These are phyloP conservation scores for Sporisorium graminicola DNA, from an alignment of 1,284 basidiomycete genomes.

Conservation along the genomic window DNA sequence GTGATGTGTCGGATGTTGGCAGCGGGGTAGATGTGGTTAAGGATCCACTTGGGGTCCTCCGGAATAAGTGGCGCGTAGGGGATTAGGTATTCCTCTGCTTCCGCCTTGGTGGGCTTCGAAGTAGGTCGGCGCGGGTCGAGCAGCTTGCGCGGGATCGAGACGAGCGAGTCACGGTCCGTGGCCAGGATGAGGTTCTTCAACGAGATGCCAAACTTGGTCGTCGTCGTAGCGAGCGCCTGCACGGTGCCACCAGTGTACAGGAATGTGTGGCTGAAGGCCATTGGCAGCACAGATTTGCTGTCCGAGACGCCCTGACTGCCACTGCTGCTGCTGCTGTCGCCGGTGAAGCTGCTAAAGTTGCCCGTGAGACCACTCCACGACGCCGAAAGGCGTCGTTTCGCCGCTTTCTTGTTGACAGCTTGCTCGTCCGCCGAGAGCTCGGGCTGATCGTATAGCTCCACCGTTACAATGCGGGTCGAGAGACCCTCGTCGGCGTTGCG, in stretches of 20 bases:
- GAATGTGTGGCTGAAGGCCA: slow-evolving; percentile 78
- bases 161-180: slow-evolving; percentile 80
- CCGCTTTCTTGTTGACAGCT: slow-evolving; percentile 5
- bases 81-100: slow-evolving; percentile 86
- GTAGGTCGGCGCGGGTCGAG: slow-evolving; percentile 85
- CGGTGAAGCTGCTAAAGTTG: slow-evolving; percentile 47
- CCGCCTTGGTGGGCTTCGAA: slow-evolving; percentile 80
- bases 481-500: slow-evolving; percentile 74
- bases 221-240: slow-evolving; percentile 79
- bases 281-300: slow-evolving; percentile 6
- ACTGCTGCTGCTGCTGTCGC: slow-evolving; percentile 20
- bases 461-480: slow-evolving; percentile 72
- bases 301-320: not conserved
- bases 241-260: slow-evolving; percentile 76
- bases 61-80: slow-evolving; percentile 85
- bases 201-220: slow-evolving; percentile 83
- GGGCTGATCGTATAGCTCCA: slow-evolving; percentile 83
- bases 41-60: slow-evolving; percentile 79
- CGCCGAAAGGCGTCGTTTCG: slow-evolving; percentile 9
- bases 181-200: slow-evolving; percentile 91
- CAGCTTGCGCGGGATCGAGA: slow-evolving; percentile 79
- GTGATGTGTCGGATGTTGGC: slow-evolving; percentile 73
- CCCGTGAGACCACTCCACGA: slow-evolving; percentile 41
- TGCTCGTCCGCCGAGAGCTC: slow-evolving; percentile 79
- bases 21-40: slow-evolving; percentile 79